A percentile compares a stretch with the other conserved stretches of the same genome.
Conservation (phyloP, 441 rosid genomes). For the Sinapis alba region DNA sequence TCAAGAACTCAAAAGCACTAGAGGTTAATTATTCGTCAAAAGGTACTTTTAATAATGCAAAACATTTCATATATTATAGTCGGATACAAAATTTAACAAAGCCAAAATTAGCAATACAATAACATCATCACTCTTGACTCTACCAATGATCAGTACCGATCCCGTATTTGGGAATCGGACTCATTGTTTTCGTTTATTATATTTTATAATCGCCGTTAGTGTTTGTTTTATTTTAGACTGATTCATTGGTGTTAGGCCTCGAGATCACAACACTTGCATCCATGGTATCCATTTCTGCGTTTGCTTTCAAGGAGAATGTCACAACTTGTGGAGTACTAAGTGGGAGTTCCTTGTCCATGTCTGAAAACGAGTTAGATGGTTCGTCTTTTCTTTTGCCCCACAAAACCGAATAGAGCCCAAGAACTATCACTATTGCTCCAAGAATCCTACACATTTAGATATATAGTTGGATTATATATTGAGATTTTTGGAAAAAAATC, state of each 20-base stretch:
- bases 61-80: constrained; percentile 27
- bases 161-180: constrained; percentile 23
- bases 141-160: constrained; percentile 24
- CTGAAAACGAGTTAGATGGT: constrained; percentile 16
- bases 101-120: constrained; percentile 31
- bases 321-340: constrained; percentile 35
- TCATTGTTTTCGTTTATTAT: constrained; percentile 21
- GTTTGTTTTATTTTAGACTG: constrained; percentile 13
- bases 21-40: background rate
- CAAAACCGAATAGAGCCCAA: constrained; percentile 55
- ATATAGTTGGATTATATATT: background rate
- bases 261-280: constrained; percentile 28
- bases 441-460: constrained; percentile 42
- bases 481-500: background rate
- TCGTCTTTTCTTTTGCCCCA: constrained; percentile 63
- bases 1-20: constrained; percentile 14
- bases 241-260: constrained; percentile 26
- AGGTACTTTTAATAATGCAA: constrained; percentile 20
- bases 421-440: constrained; percentile 52
- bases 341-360: constrained; percentile 33
- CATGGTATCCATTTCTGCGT: constrained; percentile 3
- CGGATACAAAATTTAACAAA: constrained; percentile 34
- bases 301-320: constrained; percentile 26
- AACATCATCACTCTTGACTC: constrained; percentile 16
- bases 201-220: constrained; percentile 17